These are phyloP conservation scores for Cyclocybe cylindracea DNA, from an alignment of 768 basidiomycete genomes.

Conservation along the genomic window DNA sequence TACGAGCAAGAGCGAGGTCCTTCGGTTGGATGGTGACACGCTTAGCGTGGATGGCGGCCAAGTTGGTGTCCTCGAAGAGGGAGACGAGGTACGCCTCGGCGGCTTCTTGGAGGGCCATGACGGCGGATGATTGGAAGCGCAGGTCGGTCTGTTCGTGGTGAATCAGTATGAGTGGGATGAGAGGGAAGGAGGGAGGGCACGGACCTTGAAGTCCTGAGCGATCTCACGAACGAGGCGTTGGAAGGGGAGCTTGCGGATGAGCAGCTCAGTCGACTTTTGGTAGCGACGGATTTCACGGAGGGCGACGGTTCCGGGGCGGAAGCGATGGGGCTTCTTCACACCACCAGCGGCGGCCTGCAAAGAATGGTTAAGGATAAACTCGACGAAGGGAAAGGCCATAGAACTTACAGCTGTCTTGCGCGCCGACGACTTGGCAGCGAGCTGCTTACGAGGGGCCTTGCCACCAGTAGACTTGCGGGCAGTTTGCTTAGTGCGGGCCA, in stretches of 20 bases:
- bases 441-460: conserved; percentile 79
- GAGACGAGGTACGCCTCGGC: conserved; percentile 82
- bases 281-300: conserved; percentile 88
- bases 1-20: conserved; percentile 79
- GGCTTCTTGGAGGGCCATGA: conserved; percentile 86
- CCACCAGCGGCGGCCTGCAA: conserved; percentile 66
- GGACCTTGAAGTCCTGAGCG: conserved; percentile 87
- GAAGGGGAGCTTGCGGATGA: conserved; percentile 89
- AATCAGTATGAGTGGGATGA: conserved; percentile 1
- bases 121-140: conserved; percentile 89
- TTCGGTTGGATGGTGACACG: conserved; percentile 86
- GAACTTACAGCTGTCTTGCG: conserved; percentile 58
- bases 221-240: conserved; percentile 90
- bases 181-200: conserved; percentile 16
- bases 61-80: conserved; percentile 79
- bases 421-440: conserved; percentile 53
- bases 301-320: conserved; percentile 83
- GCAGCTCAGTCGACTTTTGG: conserved; percentile 86
- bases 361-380: neutral
- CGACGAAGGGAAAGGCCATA: neutral
- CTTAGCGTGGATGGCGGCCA: conserved; percentile 87
- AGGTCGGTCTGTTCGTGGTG: conserved; percentile 59
- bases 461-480: conserved; percentile 88
- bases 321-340: conserved; percentile 93
- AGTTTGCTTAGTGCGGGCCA: conserved; percentile 87